Evolutionary conservation across 2,329 filamentous ascomycete species (phyloP).

Genomic region (Fusarium sp.): DNA sequence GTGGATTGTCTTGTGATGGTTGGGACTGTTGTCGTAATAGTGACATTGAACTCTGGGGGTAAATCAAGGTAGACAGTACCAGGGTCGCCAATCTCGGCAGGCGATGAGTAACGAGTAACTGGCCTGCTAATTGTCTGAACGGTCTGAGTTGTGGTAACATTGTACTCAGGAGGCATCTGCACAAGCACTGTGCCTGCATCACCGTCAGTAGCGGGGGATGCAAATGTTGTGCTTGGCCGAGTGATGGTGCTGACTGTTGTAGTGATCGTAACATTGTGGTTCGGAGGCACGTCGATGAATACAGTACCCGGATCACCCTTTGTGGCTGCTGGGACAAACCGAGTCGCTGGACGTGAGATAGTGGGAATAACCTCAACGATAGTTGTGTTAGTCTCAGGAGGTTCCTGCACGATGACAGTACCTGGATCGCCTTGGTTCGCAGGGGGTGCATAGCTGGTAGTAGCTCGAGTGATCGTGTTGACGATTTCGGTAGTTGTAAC

Average conservation of each 20-base stretch:
- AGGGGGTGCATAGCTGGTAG: conserved; percentile 17
- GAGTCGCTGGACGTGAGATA: conserved; percentile 18
- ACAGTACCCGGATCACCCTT: conserved; percentile 25
- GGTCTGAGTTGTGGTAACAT: conserved; percentile 20
- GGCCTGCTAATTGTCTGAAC: conserved; percentile 14
- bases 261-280: conserved; percentile 25
- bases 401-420: conserved; percentile 23
- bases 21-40: conserved; percentile 7
- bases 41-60: conserved; percentile 18
- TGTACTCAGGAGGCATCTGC: conserved; percentile 21
- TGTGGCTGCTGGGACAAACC: conserved; percentile 1
- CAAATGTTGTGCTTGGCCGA: conserved; percentile 22
- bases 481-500: conserved; percentile 15
- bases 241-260: conserved; percentile 25
- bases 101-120: conserved; percentile 9
- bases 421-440: conserved; percentile 20
- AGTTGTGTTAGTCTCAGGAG: conserved; percentile 19
- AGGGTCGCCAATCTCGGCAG: conserved; percentile 11
- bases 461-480: background rate
- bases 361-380: conserved; percentile 15
- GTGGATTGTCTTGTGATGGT: conserved; percentile 10
- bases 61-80: conserved; percentile 14
- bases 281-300: conserved; percentile 20
- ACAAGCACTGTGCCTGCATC: conserved; percentile 22
- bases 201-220: conserved; percentile 11